Base-by-base conservation (phyloP, 148 eudicot species). In the Heliamphora exappendiculata region DNA sequence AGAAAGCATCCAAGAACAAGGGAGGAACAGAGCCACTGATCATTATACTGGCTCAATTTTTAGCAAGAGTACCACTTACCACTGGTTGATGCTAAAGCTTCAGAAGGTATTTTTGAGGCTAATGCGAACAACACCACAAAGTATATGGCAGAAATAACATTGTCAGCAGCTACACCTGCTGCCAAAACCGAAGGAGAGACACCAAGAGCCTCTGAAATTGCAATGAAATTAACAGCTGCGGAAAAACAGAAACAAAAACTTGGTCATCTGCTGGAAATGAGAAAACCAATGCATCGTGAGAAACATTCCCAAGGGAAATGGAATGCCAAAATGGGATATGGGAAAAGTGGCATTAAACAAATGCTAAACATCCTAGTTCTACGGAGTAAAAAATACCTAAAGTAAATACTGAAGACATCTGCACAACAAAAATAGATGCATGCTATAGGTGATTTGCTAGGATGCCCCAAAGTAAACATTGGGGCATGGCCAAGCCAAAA, bases 151-250 rank as follows among this genome's bases (percentile, higher is more conserved):
- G 95, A 91, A 58, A 94, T 86, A 62, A 94, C 93, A 84, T 94
- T 94, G 82, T 92, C 98, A n/a, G 93, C 98, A 41, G 98, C 98
- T 68, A 94, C 88, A 53, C 98, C 98, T 58, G 98, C 95, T 59
- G 98, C 88, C 65, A 89, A 79, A 79, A 94, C 97, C 57, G 98
- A 94, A 20, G 97, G 89, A 76, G 98, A 90, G 63, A 89, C 85
- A 53, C 83, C 84, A 36, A 94, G 88, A 62, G 93, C 93, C 76
- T 94, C 87, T 19, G 98, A 77, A 70, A 94, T 86, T 53, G 98
- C 97, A 72, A 94, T 90, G 72, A 89, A 94, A 79, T 94, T 94
- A 80, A 94, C 90, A 81, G 98, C 98, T 94, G 81, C 87, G 87
- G 11, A 47, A 80, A 81, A 65, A 33, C 14, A 73, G 24, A 69